Conservation (phyloP, 306 rosid species). For the Medicago ruthenica region DNA sequence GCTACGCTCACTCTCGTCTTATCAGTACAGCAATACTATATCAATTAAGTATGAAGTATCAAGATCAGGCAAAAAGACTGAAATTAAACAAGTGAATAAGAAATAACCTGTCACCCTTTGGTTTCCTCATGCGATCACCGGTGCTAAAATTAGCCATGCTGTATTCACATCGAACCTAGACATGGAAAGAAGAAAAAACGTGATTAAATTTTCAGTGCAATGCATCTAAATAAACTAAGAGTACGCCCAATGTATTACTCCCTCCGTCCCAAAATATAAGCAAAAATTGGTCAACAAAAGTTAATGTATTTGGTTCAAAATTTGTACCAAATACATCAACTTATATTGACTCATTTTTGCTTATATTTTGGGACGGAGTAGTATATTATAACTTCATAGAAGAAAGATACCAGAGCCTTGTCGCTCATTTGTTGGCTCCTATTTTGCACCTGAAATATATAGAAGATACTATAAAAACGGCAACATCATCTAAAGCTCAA, state of each 20-base stretch:
- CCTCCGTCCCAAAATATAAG: no score
- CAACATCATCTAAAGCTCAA: slow-evolving; percentile 27
- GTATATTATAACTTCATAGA: neutral
- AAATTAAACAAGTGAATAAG: slow-evolving; percentile 9
- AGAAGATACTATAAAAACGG: neutral
- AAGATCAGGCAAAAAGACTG: neutral
- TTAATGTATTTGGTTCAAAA: no score
- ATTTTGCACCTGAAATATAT: slow-evolving; percentile 72
- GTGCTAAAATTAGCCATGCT: slow-evolving; percentile 94
- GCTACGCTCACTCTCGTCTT: slow-evolving; percentile 19
- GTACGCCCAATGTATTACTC: neutral
- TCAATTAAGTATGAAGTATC: neutral
- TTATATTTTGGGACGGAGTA: no score
- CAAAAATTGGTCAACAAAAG: no score
- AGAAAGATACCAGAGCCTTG: slow-evolving; percentile 66
- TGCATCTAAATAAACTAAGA: no score
- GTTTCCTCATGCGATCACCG: slow-evolving; percentile 87
- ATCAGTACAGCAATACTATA: neutral
- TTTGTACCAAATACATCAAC: no score
- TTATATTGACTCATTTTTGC: no score
- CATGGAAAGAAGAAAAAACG: neutral
- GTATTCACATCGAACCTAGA: slow-evolving; percentile 84
- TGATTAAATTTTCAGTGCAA: neutral
- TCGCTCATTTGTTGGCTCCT: slow-evolving; percentile 71
- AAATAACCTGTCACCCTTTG: slow-evolving; percentile 85